phyloP scores from a whole-genome alignment of 164 flowering plant species.

The Euptelea pleiosperma region DNA sequence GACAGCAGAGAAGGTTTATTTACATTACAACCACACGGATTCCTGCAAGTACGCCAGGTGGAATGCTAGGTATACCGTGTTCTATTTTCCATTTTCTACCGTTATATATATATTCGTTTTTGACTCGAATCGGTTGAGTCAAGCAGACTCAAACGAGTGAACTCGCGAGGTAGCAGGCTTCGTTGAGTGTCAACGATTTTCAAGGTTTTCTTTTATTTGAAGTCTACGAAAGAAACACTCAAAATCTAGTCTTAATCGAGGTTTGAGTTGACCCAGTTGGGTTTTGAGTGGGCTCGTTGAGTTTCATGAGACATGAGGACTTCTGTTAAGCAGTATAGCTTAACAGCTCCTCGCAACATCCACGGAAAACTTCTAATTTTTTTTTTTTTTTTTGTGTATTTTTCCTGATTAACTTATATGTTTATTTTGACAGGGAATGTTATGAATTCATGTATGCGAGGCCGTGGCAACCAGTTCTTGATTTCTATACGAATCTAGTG shows the following conservation, averaged over 20 bases:
- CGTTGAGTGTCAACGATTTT: not conserved
- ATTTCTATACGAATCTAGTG: conserved; percentile 61
- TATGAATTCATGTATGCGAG: conserved; percentile 64
- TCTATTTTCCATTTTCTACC: not conserved
- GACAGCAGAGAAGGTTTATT: conserved; percentile 23
- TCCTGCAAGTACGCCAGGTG: conserved; percentile 50
- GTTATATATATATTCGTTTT: too few species aligned
- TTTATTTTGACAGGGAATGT: conserved; percentile 51
- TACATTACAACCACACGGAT: conserved; percentile 66
- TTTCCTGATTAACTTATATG: not conserved
- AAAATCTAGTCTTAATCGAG: too few species aligned
- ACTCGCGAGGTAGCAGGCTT: too few species aligned
- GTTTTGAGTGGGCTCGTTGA: not conserved
- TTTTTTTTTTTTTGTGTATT: not conserved
- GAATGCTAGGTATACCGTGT: conserved; percentile 47
- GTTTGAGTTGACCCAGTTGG: not conserved
- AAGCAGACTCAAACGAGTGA: too few species aligned
- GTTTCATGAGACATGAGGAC: not conserved
- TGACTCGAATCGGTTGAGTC: too few species aligned
- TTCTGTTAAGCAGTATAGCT: not conserved
- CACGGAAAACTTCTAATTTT: not conserved
- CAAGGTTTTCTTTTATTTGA: not conserved
- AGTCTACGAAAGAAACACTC: not conserved
- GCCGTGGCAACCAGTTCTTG: conserved; percentile 67
- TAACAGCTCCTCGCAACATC: too few species aligned